A percentile compares a stretch with the other conserved stretches of the same genome.
Evolutionary conservation across 345 rosid genomes (phyloP).

Genomic region (Syzygium jambos): DNA sequence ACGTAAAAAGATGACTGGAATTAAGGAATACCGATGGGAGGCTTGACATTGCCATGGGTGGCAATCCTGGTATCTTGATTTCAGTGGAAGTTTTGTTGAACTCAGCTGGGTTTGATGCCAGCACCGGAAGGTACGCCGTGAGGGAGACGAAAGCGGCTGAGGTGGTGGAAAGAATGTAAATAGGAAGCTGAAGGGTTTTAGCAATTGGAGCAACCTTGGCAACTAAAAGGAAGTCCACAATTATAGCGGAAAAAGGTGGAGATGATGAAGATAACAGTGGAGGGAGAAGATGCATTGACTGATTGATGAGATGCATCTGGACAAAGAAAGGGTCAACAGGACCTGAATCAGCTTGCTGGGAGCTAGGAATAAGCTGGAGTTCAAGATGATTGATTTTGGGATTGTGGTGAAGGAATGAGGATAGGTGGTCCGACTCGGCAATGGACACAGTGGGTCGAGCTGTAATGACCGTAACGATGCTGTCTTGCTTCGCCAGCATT

Average conservation of each 20-base stretch:
- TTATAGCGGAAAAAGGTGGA: constrained; percentile 12
- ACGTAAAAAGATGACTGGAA: neutral
- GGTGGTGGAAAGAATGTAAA: constrained; percentile 14
- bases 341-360: neutral
- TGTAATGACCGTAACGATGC: constrained; percentile 30
- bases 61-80: constrained; percentile 21
- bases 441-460: constrained; percentile 17
- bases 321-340: constrained; percentile 21
- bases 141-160: constrained; percentile 15
- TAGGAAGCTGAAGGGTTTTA: constrained; percentile 6
- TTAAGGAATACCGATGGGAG: constrained; percentile 16
- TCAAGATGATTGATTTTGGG: constrained; percentile 17
- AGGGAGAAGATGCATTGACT: constrained; percentile 17
- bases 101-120: neutral
- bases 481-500: constrained; percentile 8
- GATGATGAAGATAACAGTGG: constrained; percentile 14
- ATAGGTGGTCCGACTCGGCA: constrained; percentile 17
- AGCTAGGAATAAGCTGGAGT: constrained; percentile 10
- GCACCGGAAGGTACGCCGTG: neutral
- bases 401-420: constrained; percentile 15
- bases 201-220: constrained; percentile 5
- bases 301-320: constrained; percentile 19
- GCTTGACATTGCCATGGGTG: constrained; percentile 13
- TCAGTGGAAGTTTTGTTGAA: neutral
- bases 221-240: constrained; percentile 13